These are phyloP conservation scores for Ganoderma lingzhi DNA, from an alignment of 1,284 basidiomycete species.

Conservation along the genomic window DNA sequence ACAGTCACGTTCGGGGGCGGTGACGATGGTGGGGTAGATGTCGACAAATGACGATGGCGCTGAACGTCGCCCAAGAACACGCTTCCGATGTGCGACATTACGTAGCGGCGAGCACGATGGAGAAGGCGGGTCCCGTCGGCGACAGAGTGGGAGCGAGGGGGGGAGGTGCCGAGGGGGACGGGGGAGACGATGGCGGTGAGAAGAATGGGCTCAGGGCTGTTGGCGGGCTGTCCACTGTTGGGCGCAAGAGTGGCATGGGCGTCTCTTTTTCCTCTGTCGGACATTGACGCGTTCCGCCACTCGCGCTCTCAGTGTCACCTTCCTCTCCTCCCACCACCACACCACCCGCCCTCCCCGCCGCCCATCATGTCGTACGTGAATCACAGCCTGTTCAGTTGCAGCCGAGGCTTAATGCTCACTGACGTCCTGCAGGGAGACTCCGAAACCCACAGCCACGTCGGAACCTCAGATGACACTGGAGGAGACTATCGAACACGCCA, in stretches of 20 bases:
- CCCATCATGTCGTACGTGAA: conserved; percentile 29
- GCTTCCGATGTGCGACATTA: conserved; percentile 70
- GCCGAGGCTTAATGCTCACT: conserved; percentile 2
- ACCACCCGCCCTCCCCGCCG: conserved; percentile 10
- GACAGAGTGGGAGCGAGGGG: conserved; percentile 12
- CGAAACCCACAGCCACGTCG: conserved; percentile 27
- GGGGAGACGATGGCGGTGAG: conserved; percentile 14
- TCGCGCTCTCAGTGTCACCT: conserved; percentile 6
- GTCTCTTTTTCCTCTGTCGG: conserved; percentile 20
- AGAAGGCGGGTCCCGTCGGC: conserved; percentile 6
- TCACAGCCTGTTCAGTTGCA: background rate
- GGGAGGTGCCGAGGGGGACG: background rate
- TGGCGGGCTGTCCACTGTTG: background rate
- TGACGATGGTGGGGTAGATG: conserved; percentile 70
- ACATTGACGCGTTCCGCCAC: conserved; percentile 30
- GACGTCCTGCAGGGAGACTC: conserved; percentile 19
- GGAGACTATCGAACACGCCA: conserved; percentile 73
- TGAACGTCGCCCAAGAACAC: conserved; percentile 79
- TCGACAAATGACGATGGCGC: conserved; percentile 64
- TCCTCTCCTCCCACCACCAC: conserved; percentile 23
- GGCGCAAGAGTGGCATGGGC: conserved; percentile 24
- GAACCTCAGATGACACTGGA: conserved; percentile 51
- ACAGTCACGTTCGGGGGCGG: conserved; percentile 55
- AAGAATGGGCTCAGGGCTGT: background rate
- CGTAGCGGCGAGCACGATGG: background rate